Conservation (phyloP, 1,139 yeast genomes). For the Diutina pseudorugosa region DNA sequence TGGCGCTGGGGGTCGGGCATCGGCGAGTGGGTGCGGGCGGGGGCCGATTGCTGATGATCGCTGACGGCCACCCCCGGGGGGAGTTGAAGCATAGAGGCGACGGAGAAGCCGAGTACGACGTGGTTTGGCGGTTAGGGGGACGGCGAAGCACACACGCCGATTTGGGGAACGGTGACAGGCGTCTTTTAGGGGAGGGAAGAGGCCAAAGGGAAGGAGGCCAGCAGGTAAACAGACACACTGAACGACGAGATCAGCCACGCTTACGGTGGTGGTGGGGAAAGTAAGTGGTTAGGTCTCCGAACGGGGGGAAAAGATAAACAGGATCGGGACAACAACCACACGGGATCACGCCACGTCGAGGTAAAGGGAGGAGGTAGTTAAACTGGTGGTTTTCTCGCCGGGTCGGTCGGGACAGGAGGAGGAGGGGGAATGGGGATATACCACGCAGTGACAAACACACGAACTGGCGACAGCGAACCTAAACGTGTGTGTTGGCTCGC, state of each 20-base stretch:
- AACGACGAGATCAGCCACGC: too few species aligned
- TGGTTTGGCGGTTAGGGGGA: background rate
- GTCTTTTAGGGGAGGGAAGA: too few species aligned
- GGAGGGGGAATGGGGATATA: background rate
- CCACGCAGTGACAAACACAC: background rate
- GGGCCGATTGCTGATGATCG: background rate
- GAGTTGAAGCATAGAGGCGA: background rate
- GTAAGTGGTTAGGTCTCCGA: too few species aligned
- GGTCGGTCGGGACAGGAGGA: background rate
- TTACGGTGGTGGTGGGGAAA: too few species aligned
- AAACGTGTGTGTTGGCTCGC: conserved; percentile 3
- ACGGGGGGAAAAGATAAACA: too few species aligned
- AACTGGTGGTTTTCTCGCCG: too few species aligned
- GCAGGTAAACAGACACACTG: background rate
- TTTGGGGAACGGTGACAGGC: too few species aligned
- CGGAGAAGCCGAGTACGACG: background rate
- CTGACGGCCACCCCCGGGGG: conserved; percentile 1
- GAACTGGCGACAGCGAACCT: background rate
- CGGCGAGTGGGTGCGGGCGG: background rate
- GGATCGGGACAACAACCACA: too few species aligned
- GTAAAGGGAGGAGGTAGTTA: background rate
- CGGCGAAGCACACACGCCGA: background rate
- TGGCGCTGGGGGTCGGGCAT: background rate
- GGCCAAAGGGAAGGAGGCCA: too few species aligned
- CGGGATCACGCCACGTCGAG: too few species aligned